Conservation (phyloP, 2,329 filamentous ascomycete genomes). For the Aspergillus luchuensis region DNA sequence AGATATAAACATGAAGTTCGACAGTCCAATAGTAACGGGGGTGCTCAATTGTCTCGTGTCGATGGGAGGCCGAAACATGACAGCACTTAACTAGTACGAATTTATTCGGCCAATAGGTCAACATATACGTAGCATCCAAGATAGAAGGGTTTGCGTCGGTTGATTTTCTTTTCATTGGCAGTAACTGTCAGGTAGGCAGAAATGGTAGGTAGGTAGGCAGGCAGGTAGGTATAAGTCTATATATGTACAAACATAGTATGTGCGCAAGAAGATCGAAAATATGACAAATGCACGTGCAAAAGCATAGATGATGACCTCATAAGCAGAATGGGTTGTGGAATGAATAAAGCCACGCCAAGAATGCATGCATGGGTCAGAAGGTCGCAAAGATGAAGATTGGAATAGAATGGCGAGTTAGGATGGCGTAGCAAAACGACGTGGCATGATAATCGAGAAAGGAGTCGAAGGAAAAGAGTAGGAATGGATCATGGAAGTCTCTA, state of each 20-base stretch:
- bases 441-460: conserved; percentile 5
- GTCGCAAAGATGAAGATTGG: not conserved
- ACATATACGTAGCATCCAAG: too few relatives aligned
- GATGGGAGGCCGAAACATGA: too few relatives aligned
- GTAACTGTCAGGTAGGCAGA: not conserved
- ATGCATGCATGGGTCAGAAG: not conserved
- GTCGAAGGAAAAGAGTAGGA: not conserved
- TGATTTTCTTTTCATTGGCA: not conserved
- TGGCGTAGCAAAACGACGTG: not conserved
- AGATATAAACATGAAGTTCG: too few relatives aligned
- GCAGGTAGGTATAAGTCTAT: conserved; percentile 2
- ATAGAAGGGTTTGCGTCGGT: too few relatives aligned
- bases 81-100: too few relatives aligned
- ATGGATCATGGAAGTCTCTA: conserved; percentile 29
- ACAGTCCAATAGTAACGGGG: too few relatives aligned
- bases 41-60: too few relatives aligned
- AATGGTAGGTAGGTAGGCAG: not conserved
- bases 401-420: not conserved
- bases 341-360: too few relatives aligned
- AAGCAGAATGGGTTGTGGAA: not conserved
- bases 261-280: not conserved
- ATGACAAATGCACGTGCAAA: not conserved
- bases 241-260: conserved; percentile 2
- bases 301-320: not conserved
- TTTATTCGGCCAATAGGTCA: too few relatives aligned